phyloP scores from a whole-genome alignment of 2,329 filamentous ascomycete species.

The Meredithiella fracta region DNA sequence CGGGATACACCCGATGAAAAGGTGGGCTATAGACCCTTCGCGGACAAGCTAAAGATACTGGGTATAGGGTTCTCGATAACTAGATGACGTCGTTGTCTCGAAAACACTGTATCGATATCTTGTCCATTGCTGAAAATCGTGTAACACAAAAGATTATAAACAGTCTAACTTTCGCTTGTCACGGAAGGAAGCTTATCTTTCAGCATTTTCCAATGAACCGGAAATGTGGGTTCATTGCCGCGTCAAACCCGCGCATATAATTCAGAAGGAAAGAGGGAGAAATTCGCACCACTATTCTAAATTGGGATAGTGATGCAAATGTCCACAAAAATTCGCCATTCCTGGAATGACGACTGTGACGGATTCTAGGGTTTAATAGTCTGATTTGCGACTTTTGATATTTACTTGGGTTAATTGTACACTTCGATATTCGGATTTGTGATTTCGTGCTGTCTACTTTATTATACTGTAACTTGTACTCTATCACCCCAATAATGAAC shows the following conservation, averaged over 20 bases:
- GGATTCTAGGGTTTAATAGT: neutral
- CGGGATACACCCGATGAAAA: no score
- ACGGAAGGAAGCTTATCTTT: neutral
- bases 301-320: neutral
- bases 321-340: constrained; percentile 5
- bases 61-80: no score
- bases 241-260: neutral
- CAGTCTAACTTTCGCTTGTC: neutral
- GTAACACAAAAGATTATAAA: neutral
- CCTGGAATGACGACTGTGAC: neutral
- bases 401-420: no score
- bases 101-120: no score
- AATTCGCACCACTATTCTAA: neutral
- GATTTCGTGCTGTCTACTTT: neutral
- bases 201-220: neutral
- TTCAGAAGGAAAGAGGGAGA: neutral
- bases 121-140: no score
- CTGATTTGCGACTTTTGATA: neutral
- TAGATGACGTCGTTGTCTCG: no score
- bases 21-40: no score
- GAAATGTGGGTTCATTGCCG: neutral
- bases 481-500: constrained; percentile 6
- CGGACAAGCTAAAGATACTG: no score
- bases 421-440: no score
- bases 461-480: no score